Evolutionary conservation across 129 eudicot species (phyloP).

Genomic region (Gnaphalium uliginosum): DNA sequence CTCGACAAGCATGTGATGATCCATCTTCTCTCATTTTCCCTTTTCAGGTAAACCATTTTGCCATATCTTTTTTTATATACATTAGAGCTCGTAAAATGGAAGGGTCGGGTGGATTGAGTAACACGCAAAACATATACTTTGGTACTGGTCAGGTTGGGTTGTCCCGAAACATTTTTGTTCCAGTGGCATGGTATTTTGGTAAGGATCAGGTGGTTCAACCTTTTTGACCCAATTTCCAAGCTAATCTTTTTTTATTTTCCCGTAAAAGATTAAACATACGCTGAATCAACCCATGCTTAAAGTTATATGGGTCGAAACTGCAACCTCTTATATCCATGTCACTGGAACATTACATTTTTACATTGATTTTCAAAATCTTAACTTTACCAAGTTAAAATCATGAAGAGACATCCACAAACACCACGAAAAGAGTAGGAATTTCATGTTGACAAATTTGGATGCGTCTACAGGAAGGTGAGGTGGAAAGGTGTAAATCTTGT

Average conservation of each 20-base stretch:
- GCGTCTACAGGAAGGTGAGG: constrained; percentile 69
- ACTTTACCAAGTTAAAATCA: background rate
- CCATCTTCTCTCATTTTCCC: constrained; percentile 94
- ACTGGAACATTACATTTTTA: constrained; percentile 6
- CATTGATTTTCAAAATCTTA: constrained; percentile 15
- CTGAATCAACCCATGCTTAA: background rate
- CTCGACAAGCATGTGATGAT: constrained; percentile 85
- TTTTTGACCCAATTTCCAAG: background rate
- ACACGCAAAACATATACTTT: background rate
- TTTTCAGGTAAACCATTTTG: constrained; percentile 63
- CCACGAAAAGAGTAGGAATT: background rate
- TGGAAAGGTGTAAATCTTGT: constrained; percentile 79
- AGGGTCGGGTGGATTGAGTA: background rate
- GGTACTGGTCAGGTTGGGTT: background rate
- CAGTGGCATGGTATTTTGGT: too few relatives aligned
- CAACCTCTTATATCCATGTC: background rate
- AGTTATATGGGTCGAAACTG: background rate
- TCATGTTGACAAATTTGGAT: constrained; percentile 14
- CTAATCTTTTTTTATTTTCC: background rate
- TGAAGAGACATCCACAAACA: background rate
- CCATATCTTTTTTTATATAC: background rate
- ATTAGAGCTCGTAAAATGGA: background rate
- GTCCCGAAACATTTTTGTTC: too few relatives aligned
- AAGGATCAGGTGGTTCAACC: too few relatives aligned
- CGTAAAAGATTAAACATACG: background rate